phyloP scores from a whole-genome alignment of 2,329 filamentous ascomycete genomes.

The Alternaria sp. region DNA sequence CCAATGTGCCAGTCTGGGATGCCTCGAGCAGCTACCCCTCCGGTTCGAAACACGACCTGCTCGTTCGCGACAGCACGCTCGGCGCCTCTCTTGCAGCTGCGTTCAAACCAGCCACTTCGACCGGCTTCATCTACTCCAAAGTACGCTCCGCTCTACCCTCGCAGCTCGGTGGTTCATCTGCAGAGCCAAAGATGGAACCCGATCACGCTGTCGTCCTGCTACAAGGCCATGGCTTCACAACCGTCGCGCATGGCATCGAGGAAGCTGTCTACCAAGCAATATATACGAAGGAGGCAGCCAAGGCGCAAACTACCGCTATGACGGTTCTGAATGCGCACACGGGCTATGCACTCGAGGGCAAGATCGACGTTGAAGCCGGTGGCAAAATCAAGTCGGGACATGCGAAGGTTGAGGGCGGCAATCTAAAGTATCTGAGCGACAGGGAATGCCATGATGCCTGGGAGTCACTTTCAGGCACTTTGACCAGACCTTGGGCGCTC shows the following conservation, averaged over 20 bases:
- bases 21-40: constrained; percentile 37
- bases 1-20: constrained; percentile 46
- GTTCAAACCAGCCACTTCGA: constrained; percentile 48
- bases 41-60: constrained; percentile 44
- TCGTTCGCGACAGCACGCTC: constrained; percentile 40
- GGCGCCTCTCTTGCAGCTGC: constrained; percentile 45
- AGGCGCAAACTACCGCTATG: constrained; percentile 50
- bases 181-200: constrained; percentile 41
- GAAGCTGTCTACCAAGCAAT: constrained; percentile 56
- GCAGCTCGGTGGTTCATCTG: constrained; percentile 38
- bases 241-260: constrained; percentile 50
- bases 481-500: constrained; percentile 51
- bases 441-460: constrained; percentile 52
- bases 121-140: constrained; percentile 48
- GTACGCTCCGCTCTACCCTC: constrained; percentile 45
- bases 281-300: constrained; percentile 51
- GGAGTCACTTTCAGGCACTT: constrained; percentile 42
- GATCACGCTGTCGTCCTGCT: constrained; percentile 49
- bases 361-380: constrained; percentile 47
- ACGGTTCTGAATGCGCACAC: constrained; percentile 43
- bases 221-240: constrained; percentile 56
- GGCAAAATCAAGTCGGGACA: constrained; percentile 52
- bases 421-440: constrained; percentile 52
- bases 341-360: constrained; percentile 48
- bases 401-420: constrained; percentile 51